A percentile compares a stretch with the other conserved stretches of the same genome.
Evolutionary conservation across 306 rosid species (phyloP).

Genomic region (Vicia faba): DNA sequence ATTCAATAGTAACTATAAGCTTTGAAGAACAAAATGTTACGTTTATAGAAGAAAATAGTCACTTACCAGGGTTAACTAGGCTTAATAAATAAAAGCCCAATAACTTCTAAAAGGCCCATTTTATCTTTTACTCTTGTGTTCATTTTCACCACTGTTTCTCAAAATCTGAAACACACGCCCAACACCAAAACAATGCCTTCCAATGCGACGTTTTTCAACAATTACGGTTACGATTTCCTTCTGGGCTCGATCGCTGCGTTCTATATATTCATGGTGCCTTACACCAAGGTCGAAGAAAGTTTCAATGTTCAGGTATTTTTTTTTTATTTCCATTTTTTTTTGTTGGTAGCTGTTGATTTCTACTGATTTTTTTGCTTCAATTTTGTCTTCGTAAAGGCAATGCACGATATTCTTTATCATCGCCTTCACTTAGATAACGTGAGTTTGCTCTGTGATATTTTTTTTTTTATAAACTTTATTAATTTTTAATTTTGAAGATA

Average conservation of each 20-base stretch:
- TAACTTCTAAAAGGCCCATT: not conserved
- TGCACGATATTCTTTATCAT: constrained; percentile 85
- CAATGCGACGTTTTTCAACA: constrained; percentile 46
- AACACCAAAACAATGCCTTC: too few relatives aligned
- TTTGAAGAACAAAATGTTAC: constrained; percentile 31
- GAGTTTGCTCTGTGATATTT: constrained; percentile 32
- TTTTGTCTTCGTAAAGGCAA: too few relatives aligned
- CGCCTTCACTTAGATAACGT: constrained; percentile 61
- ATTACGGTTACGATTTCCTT: constrained; percentile 70
- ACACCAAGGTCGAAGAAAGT: constrained; percentile 96
- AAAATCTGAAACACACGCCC: too few relatives aligned
- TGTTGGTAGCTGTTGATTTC: too few relatives aligned
- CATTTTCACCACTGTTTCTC: not conserved
- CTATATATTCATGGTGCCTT: constrained; percentile 68
- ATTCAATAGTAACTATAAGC: constrained; percentile 43
- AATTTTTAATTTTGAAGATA: constrained; percentile 11
- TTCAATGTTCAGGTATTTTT: constrained; percentile 94
- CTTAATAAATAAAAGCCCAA: not conserved
- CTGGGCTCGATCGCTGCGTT: constrained; percentile 65
- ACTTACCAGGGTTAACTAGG: not conserved
- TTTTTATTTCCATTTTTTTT: too few relatives aligned
- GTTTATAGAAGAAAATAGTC: too few relatives aligned
- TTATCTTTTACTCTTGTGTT: not conserved
- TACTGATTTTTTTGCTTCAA: too few relatives aligned
- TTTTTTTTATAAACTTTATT: constrained; percentile 23